These are phyloP conservation scores for Waltergamsia citrina DNA, from an alignment of 2,329 filamentous ascomycete species.

Conservation along the genomic window DNA sequence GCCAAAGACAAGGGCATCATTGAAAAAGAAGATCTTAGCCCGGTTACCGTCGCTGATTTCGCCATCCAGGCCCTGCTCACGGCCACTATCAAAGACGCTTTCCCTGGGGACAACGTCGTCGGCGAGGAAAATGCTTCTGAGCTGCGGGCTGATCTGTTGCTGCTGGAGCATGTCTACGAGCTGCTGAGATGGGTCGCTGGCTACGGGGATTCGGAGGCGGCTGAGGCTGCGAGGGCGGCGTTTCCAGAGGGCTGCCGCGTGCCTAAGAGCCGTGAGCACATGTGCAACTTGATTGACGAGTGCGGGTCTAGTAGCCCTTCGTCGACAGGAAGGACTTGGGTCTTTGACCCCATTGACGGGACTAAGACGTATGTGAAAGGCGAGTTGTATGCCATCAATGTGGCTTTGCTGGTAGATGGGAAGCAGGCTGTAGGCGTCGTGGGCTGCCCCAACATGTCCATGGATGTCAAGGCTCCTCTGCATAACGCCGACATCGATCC, in stretches of 20 bases:
- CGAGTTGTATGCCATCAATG: slow-evolving; percentile 48
- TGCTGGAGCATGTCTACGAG: slow-evolving; percentile 37
- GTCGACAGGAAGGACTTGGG: slow-evolving; percentile 36
- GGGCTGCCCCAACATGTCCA: slow-evolving; percentile 34
- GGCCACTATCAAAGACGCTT: slow-evolving; percentile 36
- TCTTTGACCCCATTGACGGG: slow-evolving; percentile 53
- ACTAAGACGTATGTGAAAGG: slow-evolving; percentile 46
- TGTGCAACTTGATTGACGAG: slow-evolving; percentile 44
- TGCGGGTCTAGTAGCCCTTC: slow-evolving; percentile 32
- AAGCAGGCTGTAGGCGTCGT: slow-evolving; percentile 40
- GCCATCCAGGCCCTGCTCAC: slow-evolving; percentile 48
- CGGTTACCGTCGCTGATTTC: slow-evolving; percentile 51
- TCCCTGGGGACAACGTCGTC: slow-evolving; percentile 41
- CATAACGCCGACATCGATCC: slow-evolving; percentile 33
- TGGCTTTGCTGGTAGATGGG: slow-evolving; percentile 40
- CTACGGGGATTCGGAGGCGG: slow-evolving; percentile 12
- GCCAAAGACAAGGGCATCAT: slow-evolving; percentile 38
- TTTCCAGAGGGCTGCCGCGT: slow-evolving; percentile 12
- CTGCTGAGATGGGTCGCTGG: slow-evolving; percentile 23
- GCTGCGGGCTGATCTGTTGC: slow-evolving; percentile 28
- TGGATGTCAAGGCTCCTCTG: slow-evolving; percentile 26
- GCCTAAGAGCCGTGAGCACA: slow-evolving; percentile 29
- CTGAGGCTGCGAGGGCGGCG: slow-evolving; percentile 13
- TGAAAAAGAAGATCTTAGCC: slow-evolving; percentile 44
- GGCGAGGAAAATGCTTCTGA: slow-evolving; percentile 45